Conservation (phyloP, 805 yeast species). For the Candida pseudoglaebosa region DNA sequence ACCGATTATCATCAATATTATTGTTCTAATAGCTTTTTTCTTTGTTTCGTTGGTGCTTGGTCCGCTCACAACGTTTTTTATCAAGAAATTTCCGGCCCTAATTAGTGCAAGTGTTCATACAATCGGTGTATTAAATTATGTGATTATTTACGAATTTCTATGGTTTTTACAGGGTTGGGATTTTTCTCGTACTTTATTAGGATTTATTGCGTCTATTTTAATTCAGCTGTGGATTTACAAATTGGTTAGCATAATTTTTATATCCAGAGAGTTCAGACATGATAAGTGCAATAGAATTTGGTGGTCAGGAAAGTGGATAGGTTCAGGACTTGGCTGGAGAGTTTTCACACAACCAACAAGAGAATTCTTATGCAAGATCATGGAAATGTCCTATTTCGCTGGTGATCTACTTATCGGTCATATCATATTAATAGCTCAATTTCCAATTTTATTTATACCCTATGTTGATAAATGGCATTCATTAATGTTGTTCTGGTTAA, state of each 20-base stretch:
- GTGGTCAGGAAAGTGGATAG: constrained; percentile 69
- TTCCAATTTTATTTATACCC: constrained; percentile 61
- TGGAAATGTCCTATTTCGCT: constrained; percentile 66
- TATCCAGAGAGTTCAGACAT: constrained; percentile 61
- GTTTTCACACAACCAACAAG: constrained; percentile 59
- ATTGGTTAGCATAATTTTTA: constrained; percentile 41
- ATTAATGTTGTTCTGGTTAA: constrained; percentile 62
- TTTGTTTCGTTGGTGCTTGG: constrained; percentile 46
- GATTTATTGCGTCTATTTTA: constrained; percentile 52
- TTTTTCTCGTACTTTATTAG: constrained; percentile 55
- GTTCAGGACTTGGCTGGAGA: constrained; percentile 59
- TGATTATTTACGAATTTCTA: constrained; percentile 56
- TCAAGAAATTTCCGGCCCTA: constrained; percentile 43
- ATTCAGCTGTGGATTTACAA: constrained; percentile 59
- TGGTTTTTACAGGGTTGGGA: constrained; percentile 69
- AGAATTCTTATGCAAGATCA: constrained; percentile 58
- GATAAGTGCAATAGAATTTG: constrained; percentile 57
- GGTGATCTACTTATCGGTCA: constrained; percentile 63
- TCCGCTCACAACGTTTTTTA: constrained; percentile 44
- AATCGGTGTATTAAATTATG: constrained; percentile 48
- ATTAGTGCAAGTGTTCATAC: constrained; percentile 57
- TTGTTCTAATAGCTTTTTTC: constrained; percentile 37
- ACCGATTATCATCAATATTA: constrained; percentile 46
- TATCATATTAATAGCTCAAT: constrained; percentile 50
- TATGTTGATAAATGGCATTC: constrained; percentile 66